phyloP scores from a whole-genome alignment of 163 green algal species.

The Chloromonas sp. region DNA sequence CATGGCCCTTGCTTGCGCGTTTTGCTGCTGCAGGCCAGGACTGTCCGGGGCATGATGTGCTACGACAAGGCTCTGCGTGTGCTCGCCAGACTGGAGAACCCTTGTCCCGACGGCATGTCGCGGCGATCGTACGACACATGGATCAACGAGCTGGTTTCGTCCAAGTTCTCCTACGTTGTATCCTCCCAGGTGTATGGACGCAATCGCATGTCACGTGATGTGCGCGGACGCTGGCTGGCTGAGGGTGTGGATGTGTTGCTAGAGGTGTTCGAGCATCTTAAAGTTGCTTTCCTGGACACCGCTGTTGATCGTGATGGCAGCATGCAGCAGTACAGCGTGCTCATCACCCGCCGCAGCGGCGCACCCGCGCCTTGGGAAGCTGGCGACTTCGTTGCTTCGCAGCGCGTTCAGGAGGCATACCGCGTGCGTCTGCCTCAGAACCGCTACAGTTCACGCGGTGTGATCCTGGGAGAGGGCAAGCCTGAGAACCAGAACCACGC shows the following conservation, averaged over 20 bases:
- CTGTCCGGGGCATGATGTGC: slow-evolving; percentile 43
- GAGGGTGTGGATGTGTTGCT: slow-evolving; percentile 51
- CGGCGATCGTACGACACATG: slow-evolving; percentile 23
- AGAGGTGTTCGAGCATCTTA: slow-evolving; percentile 36
- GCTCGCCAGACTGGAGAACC: slow-evolving; percentile 46
- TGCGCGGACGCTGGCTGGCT: slow-evolving; percentile 49
- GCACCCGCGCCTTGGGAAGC: slow-evolving; percentile 12
- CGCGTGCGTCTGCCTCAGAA: slow-evolving; percentile 66
- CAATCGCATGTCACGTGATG: slow-evolving; percentile 25
- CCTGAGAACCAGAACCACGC: slow-evolving; percentile 91
- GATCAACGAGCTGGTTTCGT: slow-evolving; percentile 42
- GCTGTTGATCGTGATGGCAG: neutral
- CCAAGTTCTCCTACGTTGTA: slow-evolving; percentile 59
- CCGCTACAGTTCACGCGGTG: slow-evolving; percentile 30
- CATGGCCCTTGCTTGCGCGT: too few relatives aligned
- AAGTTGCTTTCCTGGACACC: slow-evolving; percentile 41
- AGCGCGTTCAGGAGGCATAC: slow-evolving; percentile 34
- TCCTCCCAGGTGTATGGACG: slow-evolving; percentile 44
- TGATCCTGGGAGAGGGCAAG: slow-evolving; percentile 88
- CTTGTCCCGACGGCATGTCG: slow-evolving; percentile 20
- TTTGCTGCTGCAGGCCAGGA: slow-evolving; percentile 13
- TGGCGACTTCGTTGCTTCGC: slow-evolving; percentile 14
- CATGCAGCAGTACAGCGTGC: slow-evolving; percentile 39
- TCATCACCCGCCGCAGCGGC: slow-evolving; percentile 32
- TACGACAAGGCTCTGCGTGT: slow-evolving; percentile 40